These are phyloP conservation scores for Begonia loranthoides DNA, from an alignment of 306 rosid genomes.

Conservation along the genomic window DNA sequence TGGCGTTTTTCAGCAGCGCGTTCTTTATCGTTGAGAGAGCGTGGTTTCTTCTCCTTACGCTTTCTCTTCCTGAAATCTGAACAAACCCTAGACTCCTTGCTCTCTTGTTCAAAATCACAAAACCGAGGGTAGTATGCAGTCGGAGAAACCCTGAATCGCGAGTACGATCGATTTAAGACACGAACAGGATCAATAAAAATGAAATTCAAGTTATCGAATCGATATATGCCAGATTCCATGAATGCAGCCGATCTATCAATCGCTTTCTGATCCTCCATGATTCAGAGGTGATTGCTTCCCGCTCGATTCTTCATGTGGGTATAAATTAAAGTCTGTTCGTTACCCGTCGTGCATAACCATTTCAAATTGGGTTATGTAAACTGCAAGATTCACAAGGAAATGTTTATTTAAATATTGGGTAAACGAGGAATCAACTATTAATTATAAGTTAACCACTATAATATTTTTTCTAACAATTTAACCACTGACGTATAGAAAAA, in stretches of 20 bases:
- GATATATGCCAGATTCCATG: slow-evolving; percentile 40
- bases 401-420: no score
- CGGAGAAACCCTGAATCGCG: slow-evolving; percentile 51
- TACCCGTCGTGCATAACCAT: no score
- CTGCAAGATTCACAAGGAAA: no score
- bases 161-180: slow-evolving; percentile 52
- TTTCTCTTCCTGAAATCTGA: slow-evolving; percentile 36
- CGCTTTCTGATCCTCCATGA: slow-evolving; percentile 20
- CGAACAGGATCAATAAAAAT: slow-evolving; percentile 76
- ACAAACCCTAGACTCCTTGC: slow-evolving; percentile 10
- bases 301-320: no score
- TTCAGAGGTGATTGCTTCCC: background rate
- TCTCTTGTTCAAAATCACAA: slow-evolving; percentile 24
- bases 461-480: no score
- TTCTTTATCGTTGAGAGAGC: slow-evolving; percentile 54
- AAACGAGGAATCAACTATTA: no score
- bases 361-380: no score
- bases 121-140: slow-evolving; percentile 53
- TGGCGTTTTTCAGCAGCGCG: slow-evolving; percentile 61
- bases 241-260: slow-evolving; percentile 18
- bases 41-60: slow-evolving; percentile 29
- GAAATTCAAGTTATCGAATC: slow-evolving; percentile 26
- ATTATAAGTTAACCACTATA: no score
- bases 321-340: no score
- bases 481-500: no score